Percentiles rank a stretch among this genome's conserved stretches.
phyloP scores from a whole-genome alignment of 768 basidiomycete genomes.

The Amanita rubescens region DNA sequence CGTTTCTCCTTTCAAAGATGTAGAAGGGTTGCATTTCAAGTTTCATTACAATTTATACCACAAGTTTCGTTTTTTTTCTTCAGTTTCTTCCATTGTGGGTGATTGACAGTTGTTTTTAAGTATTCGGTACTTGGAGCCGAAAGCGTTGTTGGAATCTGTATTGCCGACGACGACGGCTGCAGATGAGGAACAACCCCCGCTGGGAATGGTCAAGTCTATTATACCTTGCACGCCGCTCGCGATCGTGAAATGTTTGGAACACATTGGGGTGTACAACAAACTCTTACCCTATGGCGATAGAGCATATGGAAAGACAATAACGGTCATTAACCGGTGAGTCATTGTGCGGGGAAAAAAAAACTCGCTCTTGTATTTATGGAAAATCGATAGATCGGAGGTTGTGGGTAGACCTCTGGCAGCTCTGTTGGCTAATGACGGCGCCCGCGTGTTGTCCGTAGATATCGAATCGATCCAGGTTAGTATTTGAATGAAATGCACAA shows the following conservation, averaged over 20 bases:
- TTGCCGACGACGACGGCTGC: constrained; percentile 32
- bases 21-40: constrained; percentile 94
- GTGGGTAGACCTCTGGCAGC: constrained; percentile 97
- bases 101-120: constrained; percentile 32
- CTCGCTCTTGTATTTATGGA: neutral
- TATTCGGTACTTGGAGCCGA: constrained; percentile 86
- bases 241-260: constrained; percentile 91
- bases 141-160: constrained; percentile 48
- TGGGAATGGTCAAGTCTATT: constrained; percentile 90
- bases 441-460: constrained; percentile 90
- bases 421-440: constrained; percentile 92
- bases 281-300: constrained; percentile 91
- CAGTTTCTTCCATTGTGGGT: too few species aligned
- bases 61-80: constrained; percentile 49
- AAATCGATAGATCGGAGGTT: constrained; percentile 74
- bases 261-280: constrained; percentile 87
- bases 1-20: constrained; percentile 94
- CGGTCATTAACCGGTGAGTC: constrained; percentile 83
- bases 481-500: neutral
- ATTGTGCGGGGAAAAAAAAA: neutral
- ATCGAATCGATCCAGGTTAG: constrained; percentile 85
- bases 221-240: constrained; percentile 96
- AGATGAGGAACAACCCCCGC: constrained; percentile 58
- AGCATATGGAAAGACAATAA: constrained; percentile 87
- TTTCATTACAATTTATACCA: constrained; percentile 94